phyloP scores from a whole-genome alignment of 2,329 filamentous ascomycete species.

The Zymoseptoria brevis region DNA sequence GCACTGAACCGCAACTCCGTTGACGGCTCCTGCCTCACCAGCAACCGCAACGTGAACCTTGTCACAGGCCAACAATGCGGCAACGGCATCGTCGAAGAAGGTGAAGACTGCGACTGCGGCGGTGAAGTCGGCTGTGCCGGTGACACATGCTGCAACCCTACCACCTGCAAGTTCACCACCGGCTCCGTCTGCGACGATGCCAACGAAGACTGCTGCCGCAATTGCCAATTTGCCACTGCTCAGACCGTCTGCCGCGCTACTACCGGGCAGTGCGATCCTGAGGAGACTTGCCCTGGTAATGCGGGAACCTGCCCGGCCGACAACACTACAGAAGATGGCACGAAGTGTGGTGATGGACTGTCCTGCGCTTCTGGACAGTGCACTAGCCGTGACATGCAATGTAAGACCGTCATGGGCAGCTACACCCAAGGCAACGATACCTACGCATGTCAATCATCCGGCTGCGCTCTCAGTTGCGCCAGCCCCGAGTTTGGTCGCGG shows the following conservation, averaged over 20 bases:
- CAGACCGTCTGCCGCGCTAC: conserved; percentile 71
- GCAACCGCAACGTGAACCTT: conserved; percentile 74
- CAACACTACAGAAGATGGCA: conserved; percentile 59
- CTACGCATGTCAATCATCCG: conserved; percentile 63
- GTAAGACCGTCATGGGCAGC: conserved; percentile 71
- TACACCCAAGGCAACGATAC: conserved; percentile 68
- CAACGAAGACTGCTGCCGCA: conserved; percentile 75
- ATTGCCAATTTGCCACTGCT: conserved; percentile 60
- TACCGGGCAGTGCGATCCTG: conserved; percentile 74
- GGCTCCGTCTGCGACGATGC: conserved; percentile 72
- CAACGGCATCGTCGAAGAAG: conserved; percentile 91
- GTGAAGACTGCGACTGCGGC: conserved; percentile 94
- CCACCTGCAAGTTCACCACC: conserved; percentile 74
- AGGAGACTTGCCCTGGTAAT: conserved; percentile 72
- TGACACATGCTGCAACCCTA: conserved; percentile 76
- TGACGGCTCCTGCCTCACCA: conserved; percentile 67
- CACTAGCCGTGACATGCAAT: conserved; percentile 84
- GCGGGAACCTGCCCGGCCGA: conserved; percentile 68
- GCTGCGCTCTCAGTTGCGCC: conserved; percentile 69
- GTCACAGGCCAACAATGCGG: conserved; percentile 82
- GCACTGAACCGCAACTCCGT: conserved; percentile 71
- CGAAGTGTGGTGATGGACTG: conserved; percentile 62
- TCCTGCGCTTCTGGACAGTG: conserved; percentile 88
- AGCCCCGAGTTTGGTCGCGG: conserved; percentile 59
- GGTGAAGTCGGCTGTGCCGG: conserved; percentile 61